Evolutionary conservation across 2,329 filamentous ascomycete genomes (phyloP).

Genomic region (Parastagonospora avenae): DNA sequence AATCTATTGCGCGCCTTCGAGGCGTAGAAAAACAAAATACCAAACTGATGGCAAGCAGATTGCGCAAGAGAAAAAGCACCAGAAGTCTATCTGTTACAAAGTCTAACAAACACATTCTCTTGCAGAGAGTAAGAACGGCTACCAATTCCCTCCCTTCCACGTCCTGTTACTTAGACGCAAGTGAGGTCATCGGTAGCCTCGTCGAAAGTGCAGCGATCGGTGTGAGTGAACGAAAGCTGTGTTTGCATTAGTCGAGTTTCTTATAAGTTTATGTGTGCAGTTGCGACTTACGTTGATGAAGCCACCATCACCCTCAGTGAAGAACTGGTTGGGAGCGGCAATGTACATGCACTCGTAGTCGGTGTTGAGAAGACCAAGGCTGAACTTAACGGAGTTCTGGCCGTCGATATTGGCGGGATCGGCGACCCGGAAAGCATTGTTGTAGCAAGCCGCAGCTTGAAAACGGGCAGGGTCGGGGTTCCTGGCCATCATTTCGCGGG

Average conservation of each 20-base stretch:
- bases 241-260: background rate
- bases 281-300: slow-evolving; percentile 3
- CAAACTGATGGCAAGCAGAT: no score
- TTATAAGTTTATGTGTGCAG: background rate
- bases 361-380: slow-evolving; percentile 9
- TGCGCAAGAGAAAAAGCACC: no score
- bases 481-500: slow-evolving; percentile 4
- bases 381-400: slow-evolving; percentile 6
- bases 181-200: slow-evolving; percentile 10
- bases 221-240: slow-evolving; percentile 6
- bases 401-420: slow-evolving; percentile 5
- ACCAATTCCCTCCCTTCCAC: background rate
- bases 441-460: slow-evolving; percentile 11
- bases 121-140: no score
- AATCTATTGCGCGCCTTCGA: no score
- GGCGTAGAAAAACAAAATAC: no score
- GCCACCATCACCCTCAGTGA: slow-evolving; percentile 6
- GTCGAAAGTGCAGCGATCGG: slow-evolving; percentile 8
- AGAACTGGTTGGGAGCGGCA: slow-evolving; percentile 9
- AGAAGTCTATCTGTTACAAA: no score
- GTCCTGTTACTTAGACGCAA: slow-evolving; percentile 2
- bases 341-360: slow-evolving; percentile 14
- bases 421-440: slow-evolving; percentile 5
- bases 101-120: no score
- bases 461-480: slow-evolving; percentile 7